A percentile compares a stretch with the other conserved stretches of the same genome.
phyloP scores from a whole-genome alignment of 352 stramenopile species.

The Halophytophthora polymorphica region DNA sequence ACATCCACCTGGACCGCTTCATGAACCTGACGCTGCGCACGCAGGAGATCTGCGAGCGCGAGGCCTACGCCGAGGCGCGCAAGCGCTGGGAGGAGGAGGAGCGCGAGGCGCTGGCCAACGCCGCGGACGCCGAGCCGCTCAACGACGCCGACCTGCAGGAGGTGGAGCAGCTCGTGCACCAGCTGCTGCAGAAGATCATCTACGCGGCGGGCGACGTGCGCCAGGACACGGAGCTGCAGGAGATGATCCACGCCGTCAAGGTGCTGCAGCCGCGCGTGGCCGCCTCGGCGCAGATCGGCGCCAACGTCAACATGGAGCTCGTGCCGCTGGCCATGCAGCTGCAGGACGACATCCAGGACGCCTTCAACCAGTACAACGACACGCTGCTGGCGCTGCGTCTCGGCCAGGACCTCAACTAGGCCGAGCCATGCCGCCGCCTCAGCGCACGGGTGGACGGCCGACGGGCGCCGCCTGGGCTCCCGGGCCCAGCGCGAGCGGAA shows the following conservation, averaged over 20 bases:
- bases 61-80: slow-evolving; percentile 82
- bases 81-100: slow-evolving; percentile 89
- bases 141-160: slow-evolving; percentile 87
- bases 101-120: slow-evolving; percentile 80
- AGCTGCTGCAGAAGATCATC: slow-evolving; percentile 88
- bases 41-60: slow-evolving; percentile 84
- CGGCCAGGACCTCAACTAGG: slow-evolving; percentile 83
- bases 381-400: slow-evolving; percentile 81
- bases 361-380: slow-evolving; percentile 91
- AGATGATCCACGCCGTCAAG: slow-evolving; percentile 90
- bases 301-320: slow-evolving; percentile 86
- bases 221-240: slow-evolving; percentile 85
- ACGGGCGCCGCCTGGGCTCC: slow-evolving; percentile 17
- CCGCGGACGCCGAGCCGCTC: slow-evolving; percentile 78
- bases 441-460: slow-evolving; percentile 17
- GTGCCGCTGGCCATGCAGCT: slow-evolving; percentile 88
- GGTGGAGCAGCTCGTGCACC: slow-evolving; percentile 86
- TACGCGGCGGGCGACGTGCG: slow-evolving; percentile 83
- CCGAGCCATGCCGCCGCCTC: too few relatives aligned
- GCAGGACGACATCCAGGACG: slow-evolving; percentile 88
- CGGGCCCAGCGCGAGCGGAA: not conserved
- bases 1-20: slow-evolving; percentile 89
- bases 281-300: slow-evolving; percentile 82
- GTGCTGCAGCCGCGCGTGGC: slow-evolving; percentile 81
- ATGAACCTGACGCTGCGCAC: slow-evolving; percentile 86